Evolutionary conservation across 108 stramenopile species (phyloP).

Genomic region (Cyclotella distinguenda): DNA sequence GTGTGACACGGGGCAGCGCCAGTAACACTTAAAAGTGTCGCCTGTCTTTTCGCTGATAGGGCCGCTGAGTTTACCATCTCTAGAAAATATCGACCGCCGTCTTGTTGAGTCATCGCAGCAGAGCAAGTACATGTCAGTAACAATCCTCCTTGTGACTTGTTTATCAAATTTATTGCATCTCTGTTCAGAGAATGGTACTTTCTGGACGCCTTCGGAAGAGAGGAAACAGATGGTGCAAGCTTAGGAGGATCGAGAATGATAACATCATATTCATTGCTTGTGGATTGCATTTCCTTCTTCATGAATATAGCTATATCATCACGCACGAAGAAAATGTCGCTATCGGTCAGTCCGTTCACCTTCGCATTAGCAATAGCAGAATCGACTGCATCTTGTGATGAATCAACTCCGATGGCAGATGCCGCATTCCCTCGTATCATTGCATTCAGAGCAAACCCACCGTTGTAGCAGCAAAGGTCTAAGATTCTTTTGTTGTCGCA

Average conservation of each 20-base stretch:
- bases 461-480: conserved; percentile 90
- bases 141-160: conserved; percentile 70
- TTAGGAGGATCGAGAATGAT: conserved; percentile 94
- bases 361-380: conserved; percentile 66
- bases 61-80: conserved; percentile 75
- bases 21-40: conserved; percentile 61
- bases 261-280: conserved; percentile 68
- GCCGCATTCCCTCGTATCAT: conserved; percentile 60
- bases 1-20: conserved; percentile 86
- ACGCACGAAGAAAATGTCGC: conserved; percentile 56
- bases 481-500: conserved; percentile 70
- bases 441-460: conserved; percentile 88
- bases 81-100: conserved; percentile 82
- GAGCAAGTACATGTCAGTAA: conserved; percentile 93
- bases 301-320: conserved; percentile 82
- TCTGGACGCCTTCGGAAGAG: conserved; percentile 65
- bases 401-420: conserved; percentile 77
- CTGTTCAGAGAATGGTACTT: conserved; percentile 91
- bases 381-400: conserved; percentile 82
- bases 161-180: conserved; percentile 83
- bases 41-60: conserved; percentile 60
- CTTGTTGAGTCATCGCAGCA: conserved; percentile 92
- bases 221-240: conserved; percentile 78
- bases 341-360: conserved; percentile 66
- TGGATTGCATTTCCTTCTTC: conserved; percentile 53